Conservation (phyloP, 75 land plant genomes). For the Adiantum capillusveneris region DNA sequence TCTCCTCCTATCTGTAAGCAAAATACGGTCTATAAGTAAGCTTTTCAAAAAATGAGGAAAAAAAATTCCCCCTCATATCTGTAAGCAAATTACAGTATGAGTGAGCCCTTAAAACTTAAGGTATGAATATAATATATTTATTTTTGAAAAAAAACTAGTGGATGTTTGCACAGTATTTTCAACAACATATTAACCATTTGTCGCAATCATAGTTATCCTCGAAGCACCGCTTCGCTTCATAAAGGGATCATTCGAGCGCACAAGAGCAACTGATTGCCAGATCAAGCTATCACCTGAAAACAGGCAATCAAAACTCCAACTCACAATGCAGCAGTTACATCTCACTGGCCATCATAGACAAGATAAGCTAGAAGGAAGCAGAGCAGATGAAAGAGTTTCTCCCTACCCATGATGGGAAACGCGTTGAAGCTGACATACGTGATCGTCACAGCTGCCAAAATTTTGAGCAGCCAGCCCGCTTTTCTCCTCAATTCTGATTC, state of each 20-base stretch:
- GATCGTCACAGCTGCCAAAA: conserved; percentile 52
- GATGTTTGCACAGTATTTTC: too few relatives aligned
- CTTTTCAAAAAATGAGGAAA: too few relatives aligned
- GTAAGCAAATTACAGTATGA: too few relatives aligned
- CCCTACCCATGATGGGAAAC: conserved; percentile 70
- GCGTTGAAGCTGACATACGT: conserved; percentile 39
- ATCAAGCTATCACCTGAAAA: conserved; percentile 69
- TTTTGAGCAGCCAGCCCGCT: conserved; percentile 43
- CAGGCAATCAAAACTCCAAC: background rate
- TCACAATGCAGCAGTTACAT: background rate
- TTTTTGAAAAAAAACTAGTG: too few relatives aligned
- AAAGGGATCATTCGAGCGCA: conserved; percentile 76
- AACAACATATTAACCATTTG: conserved; percentile 49
- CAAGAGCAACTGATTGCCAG: conserved; percentile 75
- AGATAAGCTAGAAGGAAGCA: too few relatives aligned
- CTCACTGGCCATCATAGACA: too few relatives aligned
- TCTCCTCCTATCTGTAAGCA: conserved; percentile 60
- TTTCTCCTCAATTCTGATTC: conserved; percentile 7
- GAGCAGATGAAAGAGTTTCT: too few relatives aligned
- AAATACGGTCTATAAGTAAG: background rate
- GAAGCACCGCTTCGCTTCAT: conserved; percentile 93
- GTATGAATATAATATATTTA: too few relatives aligned
- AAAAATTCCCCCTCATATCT: too few relatives aligned
- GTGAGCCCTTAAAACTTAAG: too few relatives aligned
- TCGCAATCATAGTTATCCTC: conserved; percentile 66